Base-by-base conservation (phyloP, 495 filamentous ascomycete genomes). In the Aspergillus avenaceus region DNA sequence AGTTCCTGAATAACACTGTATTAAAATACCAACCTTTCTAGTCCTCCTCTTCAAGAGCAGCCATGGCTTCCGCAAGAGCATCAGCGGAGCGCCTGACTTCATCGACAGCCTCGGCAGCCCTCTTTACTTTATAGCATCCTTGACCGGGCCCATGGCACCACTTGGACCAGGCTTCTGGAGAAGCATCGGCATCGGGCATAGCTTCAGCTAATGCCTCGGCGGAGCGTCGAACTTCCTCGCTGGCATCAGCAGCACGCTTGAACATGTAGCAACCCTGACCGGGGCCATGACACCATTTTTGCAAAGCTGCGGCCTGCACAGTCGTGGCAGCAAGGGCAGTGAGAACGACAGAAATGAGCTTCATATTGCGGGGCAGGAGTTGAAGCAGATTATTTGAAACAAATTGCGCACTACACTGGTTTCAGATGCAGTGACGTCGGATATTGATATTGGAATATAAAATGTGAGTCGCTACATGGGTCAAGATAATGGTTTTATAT, bases 131-230 rank as follows among this genome's bases (percentile, higher is more conserved):
- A 24, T 36, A 28, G 64, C 76, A 78, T 41, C 62, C 58, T 52
- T 76, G 64, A 14, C 70, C 76, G 31, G 63, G 64, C 40, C 60
- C 61, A 27, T 53, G 52, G 43, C 76, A 76, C 67, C 70, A 73
- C 43, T 58, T 66, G 37, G 60, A 44, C 28, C 61, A 51, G n/a
- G 60, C 61, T 18, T 53, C 54, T n/a, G 66, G 57, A 21, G 59
- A 53, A n/a, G n/a, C n/a, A n/a, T n/a, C n/a, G 29, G 59, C 55
- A 13, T 65, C 60, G 9, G 69, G 59, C 58, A 74, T 63, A 48
- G 75, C 72, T 41, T 74, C 70, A 23, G 73, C 74, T 22, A 75
- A 56, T 32, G 69, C 76, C n/a, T 76, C 71, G 19, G 76, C 77
- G 26, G 73, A 73, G 46, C 77, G 76, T 63, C 74, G 76, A 52